phyloP scores from a whole-genome alignment of 1,284 basidiomycete genomes.

The Anthracocystis setariae region DNA sequence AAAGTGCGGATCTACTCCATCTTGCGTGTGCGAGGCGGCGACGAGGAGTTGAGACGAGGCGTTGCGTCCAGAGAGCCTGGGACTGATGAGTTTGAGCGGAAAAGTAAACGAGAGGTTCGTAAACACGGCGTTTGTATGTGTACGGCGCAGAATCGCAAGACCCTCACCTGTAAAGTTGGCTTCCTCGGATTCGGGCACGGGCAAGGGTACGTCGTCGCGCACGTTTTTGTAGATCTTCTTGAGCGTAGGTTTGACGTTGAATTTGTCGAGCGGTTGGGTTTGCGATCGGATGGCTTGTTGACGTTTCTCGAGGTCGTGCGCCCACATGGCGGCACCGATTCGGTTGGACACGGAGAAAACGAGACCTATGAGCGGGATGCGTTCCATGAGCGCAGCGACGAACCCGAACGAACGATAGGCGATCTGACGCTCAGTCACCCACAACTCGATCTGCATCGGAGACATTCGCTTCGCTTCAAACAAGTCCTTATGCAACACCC shows the following conservation, averaged over 20 bases:
- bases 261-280: conserved; percentile 15
- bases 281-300: conserved; percentile 52
- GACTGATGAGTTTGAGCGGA: conserved; percentile 88
- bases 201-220: conserved; percentile 1
- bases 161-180: conserved; percentile 43
- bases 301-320: conserved; percentile 66
- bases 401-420: conserved; percentile 62
- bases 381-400: conserved; percentile 58
- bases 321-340: conserved; percentile 67
- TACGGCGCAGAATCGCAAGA: conserved; percentile 29
- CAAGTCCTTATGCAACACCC: conserved; percentile 47
- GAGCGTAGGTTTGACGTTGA: conserved; percentile 31
- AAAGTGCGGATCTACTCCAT: neutral
- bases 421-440: conserved; percentile 62
- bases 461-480: conserved; percentile 66
- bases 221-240: conserved; percentile 42
- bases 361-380: conserved; percentile 60
- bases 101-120: conserved; percentile 82
- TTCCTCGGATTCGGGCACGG: neutral
- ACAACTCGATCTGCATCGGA: conserved; percentile 57
- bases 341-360: conserved; percentile 63
- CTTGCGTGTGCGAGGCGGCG: too few species aligned
- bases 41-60: conserved; percentile 35
- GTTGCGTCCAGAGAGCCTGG: conserved; percentile 70
- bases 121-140: conserved; percentile 69